phyloP scores from a whole-genome alignment of 2,329 filamentous ascomycete genomes.

The Pyrenophora teres region DNA sequence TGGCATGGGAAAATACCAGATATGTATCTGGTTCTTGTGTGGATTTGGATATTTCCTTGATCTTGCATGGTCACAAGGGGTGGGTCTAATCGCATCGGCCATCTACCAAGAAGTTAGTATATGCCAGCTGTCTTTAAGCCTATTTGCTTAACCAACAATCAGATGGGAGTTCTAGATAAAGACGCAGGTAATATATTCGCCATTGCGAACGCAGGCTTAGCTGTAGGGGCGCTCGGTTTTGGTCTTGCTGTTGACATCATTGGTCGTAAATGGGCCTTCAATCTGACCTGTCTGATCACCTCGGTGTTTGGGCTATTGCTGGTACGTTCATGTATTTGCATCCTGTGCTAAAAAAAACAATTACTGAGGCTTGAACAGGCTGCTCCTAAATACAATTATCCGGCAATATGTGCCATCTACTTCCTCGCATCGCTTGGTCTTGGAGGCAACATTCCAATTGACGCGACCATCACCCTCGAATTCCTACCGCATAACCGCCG shows the following conservation, averaged over 20 bases:
- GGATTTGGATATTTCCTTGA: conserved; percentile 41
- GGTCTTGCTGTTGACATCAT: conserved; percentile 35
- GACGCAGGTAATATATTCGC: conserved; percentile 34
- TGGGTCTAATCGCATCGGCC: conserved; percentile 32
- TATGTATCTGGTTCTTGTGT: conserved; percentile 41
- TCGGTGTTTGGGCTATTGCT: conserved; percentile 31
- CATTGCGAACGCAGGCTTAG: conserved; percentile 36
- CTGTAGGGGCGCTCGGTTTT: conserved; percentile 34
- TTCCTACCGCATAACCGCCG: conserved; percentile 35
- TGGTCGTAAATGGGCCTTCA: conserved; percentile 36
- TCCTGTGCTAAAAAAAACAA: not conserved
- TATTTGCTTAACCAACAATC: not conserved
- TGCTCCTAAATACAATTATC: conserved; percentile 38
- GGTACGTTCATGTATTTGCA: conserved; percentile 9
- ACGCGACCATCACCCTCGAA: conserved; percentile 34
- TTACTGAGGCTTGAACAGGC: conserved; percentile 21
- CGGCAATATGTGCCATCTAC: conserved; percentile 36
- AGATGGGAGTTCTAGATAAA: conserved; percentile 21
- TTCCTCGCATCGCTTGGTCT: conserved; percentile 34
- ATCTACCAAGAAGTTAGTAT: conserved; percentile 37
- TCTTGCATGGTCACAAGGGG: conserved; percentile 38
- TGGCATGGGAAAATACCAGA: conserved; percentile 35
- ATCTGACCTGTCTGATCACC: conserved; percentile 36
- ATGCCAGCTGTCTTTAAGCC: not conserved
- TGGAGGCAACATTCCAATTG: conserved; percentile 37